Percentiles rank a stretch among this genome's conserved stretches.
Evolutionary conservation across 2,329 filamentous ascomycete genomes (phyloP).

Genomic region (Sporothrix variecibatus): DNA sequence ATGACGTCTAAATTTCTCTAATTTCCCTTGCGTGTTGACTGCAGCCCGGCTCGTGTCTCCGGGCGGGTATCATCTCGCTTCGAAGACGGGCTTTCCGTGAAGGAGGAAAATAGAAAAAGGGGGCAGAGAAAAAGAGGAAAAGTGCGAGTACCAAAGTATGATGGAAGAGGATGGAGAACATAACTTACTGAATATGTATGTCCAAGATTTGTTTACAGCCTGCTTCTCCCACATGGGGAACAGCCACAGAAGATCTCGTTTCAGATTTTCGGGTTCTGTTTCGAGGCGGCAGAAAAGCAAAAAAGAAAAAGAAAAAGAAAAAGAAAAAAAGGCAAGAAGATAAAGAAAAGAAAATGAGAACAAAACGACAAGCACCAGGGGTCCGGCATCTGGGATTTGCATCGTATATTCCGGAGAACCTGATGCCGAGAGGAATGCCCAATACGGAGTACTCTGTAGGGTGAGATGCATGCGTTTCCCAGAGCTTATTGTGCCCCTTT

Average conservation of each 20-base stretch:
- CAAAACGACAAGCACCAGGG: neutral
- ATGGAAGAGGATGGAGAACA: neutral
- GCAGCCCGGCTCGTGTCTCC: neutral
- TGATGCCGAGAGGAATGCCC: neutral
- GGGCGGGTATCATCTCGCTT: constrained; percentile 10
- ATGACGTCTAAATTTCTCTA: neutral
- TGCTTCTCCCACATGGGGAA: neutral
- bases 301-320: neutral
- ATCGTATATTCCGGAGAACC: neutral
- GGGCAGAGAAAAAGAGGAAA: neutral
- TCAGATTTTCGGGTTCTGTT: constrained; percentile 16
- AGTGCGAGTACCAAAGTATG: neutral
- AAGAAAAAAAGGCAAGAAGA: neutral
- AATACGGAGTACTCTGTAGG: neutral
- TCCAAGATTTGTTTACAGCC: neutral
- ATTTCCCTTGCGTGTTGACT: constrained; percentile 13
- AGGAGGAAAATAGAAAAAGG: neutral
- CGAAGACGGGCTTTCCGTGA: neutral
- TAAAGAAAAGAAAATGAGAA: neutral
- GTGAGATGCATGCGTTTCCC: neutral
- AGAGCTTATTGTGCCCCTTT: neutral
- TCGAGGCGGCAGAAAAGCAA: neutral
- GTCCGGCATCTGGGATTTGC: constrained; percentile 2
- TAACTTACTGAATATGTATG: neutral
- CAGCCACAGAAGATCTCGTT: constrained; percentile 17